A percentile compares a stretch with the other conserved stretches of the same genome.
These are phyloP conservation scores for Aspergillus clavatus DNA, from an alignment of 2,329 filamentous ascomycete genomes.

Conservation along the genomic window DNA sequence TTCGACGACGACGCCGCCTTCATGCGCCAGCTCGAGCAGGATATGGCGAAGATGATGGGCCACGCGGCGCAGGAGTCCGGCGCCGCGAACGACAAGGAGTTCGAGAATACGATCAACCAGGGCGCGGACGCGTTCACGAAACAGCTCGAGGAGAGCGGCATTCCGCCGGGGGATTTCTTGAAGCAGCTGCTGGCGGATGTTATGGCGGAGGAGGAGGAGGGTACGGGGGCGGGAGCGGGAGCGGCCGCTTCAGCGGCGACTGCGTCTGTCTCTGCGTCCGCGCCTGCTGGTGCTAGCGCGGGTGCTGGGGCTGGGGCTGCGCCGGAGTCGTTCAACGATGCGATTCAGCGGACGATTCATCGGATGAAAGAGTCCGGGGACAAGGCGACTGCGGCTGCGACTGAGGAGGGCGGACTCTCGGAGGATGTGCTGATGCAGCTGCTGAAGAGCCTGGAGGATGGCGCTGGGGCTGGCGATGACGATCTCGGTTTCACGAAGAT, in stretches of 20 bases:
- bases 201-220: constrained; percentile 24
- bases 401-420: constrained; percentile 54
- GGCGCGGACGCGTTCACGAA: constrained; percentile 35
- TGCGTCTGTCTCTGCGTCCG: constrained; percentile 21
- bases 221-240: constrained; percentile 17
- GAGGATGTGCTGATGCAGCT: constrained; percentile 89
- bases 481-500: constrained; percentile 93
- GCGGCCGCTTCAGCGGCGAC: constrained; percentile 18
- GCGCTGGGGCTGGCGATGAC: constrained; percentile 51
- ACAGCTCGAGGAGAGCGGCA: constrained; percentile 31
- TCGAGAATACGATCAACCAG: constrained; percentile 26
- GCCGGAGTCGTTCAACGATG: constrained; percentile 80
- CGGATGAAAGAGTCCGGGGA: constrained; percentile 88
- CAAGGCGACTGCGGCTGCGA: constrained; percentile 72
- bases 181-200: constrained; percentile 35
- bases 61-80: constrained; percentile 21
- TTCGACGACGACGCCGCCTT: constrained; percentile 51
- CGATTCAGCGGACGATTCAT: constrained; percentile 89
- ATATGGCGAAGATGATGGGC: constrained; percentile 79
- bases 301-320: constrained; percentile 21
- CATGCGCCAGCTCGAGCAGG: constrained; percentile 76
- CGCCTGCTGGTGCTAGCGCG: constrained; percentile 11
- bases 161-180: constrained; percentile 32
- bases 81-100: constrained; percentile 16
- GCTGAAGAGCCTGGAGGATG: constrained; percentile 77